Evolutionary conservation across 2,329 filamentous ascomycete species (phyloP).

Genomic region (Lecanoromycetidae sp.): DNA sequence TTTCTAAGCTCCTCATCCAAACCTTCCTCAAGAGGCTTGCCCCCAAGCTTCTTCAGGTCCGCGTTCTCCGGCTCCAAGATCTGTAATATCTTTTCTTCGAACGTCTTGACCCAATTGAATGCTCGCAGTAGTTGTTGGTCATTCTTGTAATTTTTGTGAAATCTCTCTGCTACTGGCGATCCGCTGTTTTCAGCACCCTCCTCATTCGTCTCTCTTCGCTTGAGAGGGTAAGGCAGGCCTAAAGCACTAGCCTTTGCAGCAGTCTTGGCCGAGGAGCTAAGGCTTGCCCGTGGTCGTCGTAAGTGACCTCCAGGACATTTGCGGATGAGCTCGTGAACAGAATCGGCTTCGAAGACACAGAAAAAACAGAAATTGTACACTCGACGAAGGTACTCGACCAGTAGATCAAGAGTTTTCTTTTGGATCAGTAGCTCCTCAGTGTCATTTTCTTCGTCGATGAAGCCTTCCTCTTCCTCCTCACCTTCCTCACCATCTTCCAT

Average conservation of each 20-base stretch:
- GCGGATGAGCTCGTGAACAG: conserved; percentile 83
- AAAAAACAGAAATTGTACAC: conserved; percentile 99
- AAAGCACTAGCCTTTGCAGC: conserved; percentile 75
- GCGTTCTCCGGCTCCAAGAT: conserved; percentile 81
- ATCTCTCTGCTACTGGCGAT: conserved; percentile 57
- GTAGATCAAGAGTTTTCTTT: conserved; percentile 92
- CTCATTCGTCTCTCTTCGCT: conserved; percentile 52
- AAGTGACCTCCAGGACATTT: conserved; percentile 98
- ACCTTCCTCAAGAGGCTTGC: conserved; percentile 73
- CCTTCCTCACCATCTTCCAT: conserved; percentile 65
- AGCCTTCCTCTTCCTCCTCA: conserved; percentile 52
- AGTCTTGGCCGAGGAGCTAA: conserved; percentile 70
- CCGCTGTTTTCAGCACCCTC: conserved; percentile 52
- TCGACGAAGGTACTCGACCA: conserved; percentile 90
- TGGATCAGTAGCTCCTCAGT: conserved; percentile 80
- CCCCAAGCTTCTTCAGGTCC: conserved; percentile 81
- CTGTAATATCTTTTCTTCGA: conserved; percentile 90
- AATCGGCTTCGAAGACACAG: conserved; percentile 97
- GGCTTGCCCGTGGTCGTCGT: conserved; percentile 72
- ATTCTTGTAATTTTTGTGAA: conserved; percentile 58
- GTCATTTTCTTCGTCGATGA: conserved; percentile 65
- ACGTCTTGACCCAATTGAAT: conserved; percentile 98
- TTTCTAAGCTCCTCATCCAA: conserved; percentile 75
- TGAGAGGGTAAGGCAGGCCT: conserved; percentile 72
- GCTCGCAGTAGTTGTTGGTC: conserved; percentile 88